A percentile compares a stretch with the other conserved stretches of the same genome.
Evolutionary conservation across 2,329 filamentous ascomycete genomes (phyloP).

Genomic region (Diplocarpon mali): DNA sequence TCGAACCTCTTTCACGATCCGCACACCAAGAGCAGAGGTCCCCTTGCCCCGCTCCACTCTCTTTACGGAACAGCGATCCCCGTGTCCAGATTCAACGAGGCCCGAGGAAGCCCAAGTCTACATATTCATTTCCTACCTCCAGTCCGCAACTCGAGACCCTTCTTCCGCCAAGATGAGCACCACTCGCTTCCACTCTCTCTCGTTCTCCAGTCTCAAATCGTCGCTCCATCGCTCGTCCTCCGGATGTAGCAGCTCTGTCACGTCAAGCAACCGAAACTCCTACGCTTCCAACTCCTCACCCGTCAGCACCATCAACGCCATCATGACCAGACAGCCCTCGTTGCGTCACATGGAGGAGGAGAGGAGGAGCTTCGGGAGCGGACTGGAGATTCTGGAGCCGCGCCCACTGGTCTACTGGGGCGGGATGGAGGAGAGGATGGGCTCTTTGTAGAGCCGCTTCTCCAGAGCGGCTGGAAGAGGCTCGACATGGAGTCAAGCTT

Average conservation of each 20-base stretch:
- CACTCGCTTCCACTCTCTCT: conserved; percentile 27
- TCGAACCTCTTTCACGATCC: conserved; percentile 4
- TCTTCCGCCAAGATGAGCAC: conserved; percentile 22
- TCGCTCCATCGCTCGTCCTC: conserved; percentile 41
- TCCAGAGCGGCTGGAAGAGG: too few relatives aligned
- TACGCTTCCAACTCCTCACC: conserved; percentile 34
- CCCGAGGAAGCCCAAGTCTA: too few relatives aligned
- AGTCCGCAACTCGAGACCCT: background rate
- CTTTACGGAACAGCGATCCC: background rate
- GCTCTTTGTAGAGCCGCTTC: conserved; percentile 14
- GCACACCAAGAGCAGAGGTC: background rate
- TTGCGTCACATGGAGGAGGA: conserved; percentile 48
- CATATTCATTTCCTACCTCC: background rate
- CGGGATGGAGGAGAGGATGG: conserved; percentile 49
- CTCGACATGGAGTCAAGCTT: background rate
- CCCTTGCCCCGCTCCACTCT: conserved; percentile 2
- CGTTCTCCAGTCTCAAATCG: conserved; percentile 44
- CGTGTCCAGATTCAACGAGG: background rate
- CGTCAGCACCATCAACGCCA: conserved; percentile 44
- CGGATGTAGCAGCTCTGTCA: conserved; percentile 24
- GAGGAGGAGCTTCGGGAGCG: conserved; percentile 39
- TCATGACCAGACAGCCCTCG: conserved; percentile 47
- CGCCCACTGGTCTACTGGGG: conserved; percentile 53
- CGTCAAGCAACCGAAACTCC: conserved; percentile 27
- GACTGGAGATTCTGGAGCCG: conserved; percentile 48